Percentiles rank a stretch among this genome's conserved stretches.
phyloP scores from a whole-genome alignment of 805 yeast genomes.

The Wickerhamiella lipophila region DNA sequence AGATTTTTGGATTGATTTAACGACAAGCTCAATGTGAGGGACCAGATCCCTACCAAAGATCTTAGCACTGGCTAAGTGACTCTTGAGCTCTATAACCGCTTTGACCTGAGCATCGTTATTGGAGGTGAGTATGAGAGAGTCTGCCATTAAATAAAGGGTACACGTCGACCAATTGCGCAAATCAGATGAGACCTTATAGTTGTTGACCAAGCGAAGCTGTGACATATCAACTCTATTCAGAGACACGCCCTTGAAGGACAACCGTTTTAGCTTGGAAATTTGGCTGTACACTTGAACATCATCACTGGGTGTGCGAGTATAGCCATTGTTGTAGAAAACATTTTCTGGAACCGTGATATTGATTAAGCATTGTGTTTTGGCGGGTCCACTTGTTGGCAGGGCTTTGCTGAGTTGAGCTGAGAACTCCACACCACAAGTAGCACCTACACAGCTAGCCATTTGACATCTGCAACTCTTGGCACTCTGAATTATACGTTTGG shows the following conservation, averaged over 20 bases:
- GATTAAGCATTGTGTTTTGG: not conserved
- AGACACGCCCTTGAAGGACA: not conserved
- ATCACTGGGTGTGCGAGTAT: not conserved
- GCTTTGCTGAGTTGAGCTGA: not conserved
- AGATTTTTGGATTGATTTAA: not conserved
- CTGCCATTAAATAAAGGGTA: not conserved
- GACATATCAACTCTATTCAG: not conserved
- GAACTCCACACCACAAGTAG: not conserved
- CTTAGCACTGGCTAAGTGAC: not conserved
- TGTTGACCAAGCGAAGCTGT: slow-evolving; percentile 2
- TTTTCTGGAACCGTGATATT: not conserved
- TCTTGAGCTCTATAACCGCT: not conserved
- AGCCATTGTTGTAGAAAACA: not conserved
- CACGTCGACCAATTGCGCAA: slow-evolving; percentile 1
- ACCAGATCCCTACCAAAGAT: not conserved
- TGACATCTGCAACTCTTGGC: not conserved
- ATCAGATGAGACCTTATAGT: slow-evolving; percentile 1
- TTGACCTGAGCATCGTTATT: not conserved
- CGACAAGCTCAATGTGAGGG: slow-evolving; percentile 3
- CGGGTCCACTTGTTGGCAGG: slow-evolving; percentile 1
- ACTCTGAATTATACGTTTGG: not conserved
- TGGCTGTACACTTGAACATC: not conserved
- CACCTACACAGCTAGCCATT: not conserved
- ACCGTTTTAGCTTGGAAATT: not conserved
- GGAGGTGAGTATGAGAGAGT: not conserved